phyloP scores from a whole-genome alignment of 495 filamentous ascomycete species.

The Amniculicola lignicola region DNA sequence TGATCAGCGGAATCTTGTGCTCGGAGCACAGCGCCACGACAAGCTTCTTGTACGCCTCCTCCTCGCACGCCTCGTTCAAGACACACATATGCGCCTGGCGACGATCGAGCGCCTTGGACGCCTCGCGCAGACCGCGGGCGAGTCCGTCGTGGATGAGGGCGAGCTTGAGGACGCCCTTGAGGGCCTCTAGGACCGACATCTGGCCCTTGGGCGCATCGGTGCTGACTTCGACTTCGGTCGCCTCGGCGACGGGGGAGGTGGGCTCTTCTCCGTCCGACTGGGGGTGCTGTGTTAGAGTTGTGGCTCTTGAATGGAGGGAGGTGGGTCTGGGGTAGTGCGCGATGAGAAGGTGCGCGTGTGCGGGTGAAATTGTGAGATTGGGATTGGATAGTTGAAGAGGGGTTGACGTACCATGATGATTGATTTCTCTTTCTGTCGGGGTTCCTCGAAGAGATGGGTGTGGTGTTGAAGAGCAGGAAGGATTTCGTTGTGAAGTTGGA shows the following conservation, averaged over 20 bases:
- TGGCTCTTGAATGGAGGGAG: not conserved
- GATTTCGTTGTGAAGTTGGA: not conserved
- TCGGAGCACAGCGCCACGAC: slow-evolving; percentile 96
- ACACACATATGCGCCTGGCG: slow-evolving; percentile 99
- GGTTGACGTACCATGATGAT: slow-evolving; percentile 44
- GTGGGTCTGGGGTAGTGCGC: not conserved
- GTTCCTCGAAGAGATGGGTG: slow-evolving; percentile 32
- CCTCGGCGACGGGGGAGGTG: slow-evolving; percentile 56
- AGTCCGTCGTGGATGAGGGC: slow-evolving; percentile 99
- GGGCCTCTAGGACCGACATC: slow-evolving; percentile 96
- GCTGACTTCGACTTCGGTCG: slow-evolving; percentile 79
- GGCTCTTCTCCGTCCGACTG: slow-evolving; percentile 88
- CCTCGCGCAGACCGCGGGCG: slow-evolving; percentile 95
- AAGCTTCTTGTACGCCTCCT: slow-evolving; percentile 99
- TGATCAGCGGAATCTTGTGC: slow-evolving; percentile 99
- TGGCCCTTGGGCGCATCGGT: slow-evolving; percentile 81
- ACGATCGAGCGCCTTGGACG: slow-evolving; percentile 93
- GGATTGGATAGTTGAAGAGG: not conserved
- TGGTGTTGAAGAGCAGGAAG: slow-evolving; percentile 31
- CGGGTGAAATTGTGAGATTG: too few relatives aligned
- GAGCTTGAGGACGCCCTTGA: slow-evolving; percentile 96
- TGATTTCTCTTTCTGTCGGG: slow-evolving; percentile 33
- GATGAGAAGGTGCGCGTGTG: too few relatives aligned
- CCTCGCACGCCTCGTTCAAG: slow-evolving; percentile 97
- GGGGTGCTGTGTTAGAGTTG: not conserved